Base-by-base conservation (phyloP, 2,329 filamentous ascomycete genomes). In the Fusarium dlaminii region DNA sequence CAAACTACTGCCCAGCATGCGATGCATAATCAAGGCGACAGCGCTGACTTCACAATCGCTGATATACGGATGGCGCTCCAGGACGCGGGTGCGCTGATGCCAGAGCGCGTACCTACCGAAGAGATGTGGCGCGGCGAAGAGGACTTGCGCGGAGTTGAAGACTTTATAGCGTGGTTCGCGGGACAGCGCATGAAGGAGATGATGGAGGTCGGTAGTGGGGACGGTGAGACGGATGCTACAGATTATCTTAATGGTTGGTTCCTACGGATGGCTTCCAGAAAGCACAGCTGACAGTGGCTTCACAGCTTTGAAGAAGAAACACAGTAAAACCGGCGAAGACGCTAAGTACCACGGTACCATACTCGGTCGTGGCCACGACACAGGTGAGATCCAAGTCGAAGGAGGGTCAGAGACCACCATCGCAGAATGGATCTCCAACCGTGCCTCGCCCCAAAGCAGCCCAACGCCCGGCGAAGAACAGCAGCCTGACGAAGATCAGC, bases 31-130 rank as follows among this genome's bases (percentile, higher is more conserved):
- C 88, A 91, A 74, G 89, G 90, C 71, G 86, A 90, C 63, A 86
- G 87, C 27, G 79, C 79, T 51, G 83, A 83, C 71, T 83, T 82
- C 43, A 76, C 75, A 34, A 64, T 98, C 30, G 90, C 92, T 71
- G 95, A 98, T 82, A 89, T 98, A 75, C 91, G 95, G 76, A 90
- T 96, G 86, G 96, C 95, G 8, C 87, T 98, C 76, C 90, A 95
- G 79, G 93, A 97, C 73, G 91, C 90, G 60, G 95, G 94, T 61
- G 91, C 93, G 3, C 83, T 98, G 24, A 84, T 90, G 60, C 93
- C 94, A 0, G 89, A 93, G 77, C 86, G 90, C 76, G 86, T 88
- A n/a, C 85, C 88, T 37, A 86, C 89, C 54, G 92, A 95, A 80
- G 92, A 96, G 80, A 85, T 87, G n/a, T 91, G 89, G 84, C 84